phyloP scores from a whole-genome alignment of 73 alveolate species.

The Durusdinium trenchii region DNA sequence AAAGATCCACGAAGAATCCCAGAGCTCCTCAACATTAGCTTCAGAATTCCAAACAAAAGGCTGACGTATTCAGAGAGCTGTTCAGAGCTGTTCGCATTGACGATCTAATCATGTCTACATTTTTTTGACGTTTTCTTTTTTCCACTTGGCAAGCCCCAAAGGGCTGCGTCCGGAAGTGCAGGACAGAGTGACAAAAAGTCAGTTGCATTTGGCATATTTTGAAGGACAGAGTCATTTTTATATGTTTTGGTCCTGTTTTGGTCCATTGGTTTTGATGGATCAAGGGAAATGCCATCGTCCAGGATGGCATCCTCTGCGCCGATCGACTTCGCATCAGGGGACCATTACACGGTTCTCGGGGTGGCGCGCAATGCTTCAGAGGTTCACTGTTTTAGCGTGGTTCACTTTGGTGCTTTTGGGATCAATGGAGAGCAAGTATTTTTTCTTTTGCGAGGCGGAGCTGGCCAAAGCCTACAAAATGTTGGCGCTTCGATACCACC shows the following conservation, averaged over 20 bases:
- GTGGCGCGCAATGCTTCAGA: conserved; percentile 96
- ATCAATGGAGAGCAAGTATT: background rate
- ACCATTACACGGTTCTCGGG: conserved; percentile 97
- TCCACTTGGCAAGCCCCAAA: background rate
- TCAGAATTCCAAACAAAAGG: no score
- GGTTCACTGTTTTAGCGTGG: background rate
- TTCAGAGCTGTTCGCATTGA: no score
- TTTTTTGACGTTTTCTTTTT: background rate
- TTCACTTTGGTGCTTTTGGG: background rate
- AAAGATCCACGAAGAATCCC: no score
- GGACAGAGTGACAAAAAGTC: background rate
- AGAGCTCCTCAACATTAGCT: no score
- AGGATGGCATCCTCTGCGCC: conserved; percentile 58
- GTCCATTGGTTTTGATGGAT: background rate
- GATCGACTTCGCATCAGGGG: conserved; percentile 93
- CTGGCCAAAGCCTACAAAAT: conserved; percentile 96
- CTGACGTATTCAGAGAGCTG: no score
- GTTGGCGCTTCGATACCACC: conserved; percentile 96
- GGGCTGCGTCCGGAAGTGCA: background rate
- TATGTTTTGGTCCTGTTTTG: background rate
- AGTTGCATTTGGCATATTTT: background rate
- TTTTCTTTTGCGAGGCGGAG: conserved; percentile 55
- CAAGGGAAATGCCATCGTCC: background rate
- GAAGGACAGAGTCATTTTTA: background rate
- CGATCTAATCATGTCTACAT: background rate